Percentiles rank a stretch among this genome's conserved stretches.
Conservation (phyloP, 2,329 filamentous ascomycete genomes). For the Fusarium compactum region DNA sequence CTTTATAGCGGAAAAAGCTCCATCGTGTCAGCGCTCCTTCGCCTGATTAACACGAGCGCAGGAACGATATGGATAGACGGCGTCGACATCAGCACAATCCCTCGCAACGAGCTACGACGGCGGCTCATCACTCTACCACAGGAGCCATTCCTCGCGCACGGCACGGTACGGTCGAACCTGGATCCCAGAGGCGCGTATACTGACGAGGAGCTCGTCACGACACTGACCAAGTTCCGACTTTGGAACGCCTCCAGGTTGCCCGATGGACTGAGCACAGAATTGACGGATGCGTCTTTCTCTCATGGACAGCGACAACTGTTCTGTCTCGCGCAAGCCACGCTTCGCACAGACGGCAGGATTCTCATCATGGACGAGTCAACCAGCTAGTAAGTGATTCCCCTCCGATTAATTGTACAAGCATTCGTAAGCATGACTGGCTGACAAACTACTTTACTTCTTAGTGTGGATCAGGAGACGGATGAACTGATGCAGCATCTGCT, state of each 20-base stretch:
- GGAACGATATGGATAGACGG: conserved; percentile 3
- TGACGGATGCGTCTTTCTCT: conserved; percentile 53
- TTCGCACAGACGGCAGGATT: conserved; percentile 52
- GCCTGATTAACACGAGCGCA: not conserved
- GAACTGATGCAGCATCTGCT: conserved; percentile 28
- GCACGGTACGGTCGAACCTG: conserved; percentile 4
- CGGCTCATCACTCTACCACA: conserved; percentile 9
- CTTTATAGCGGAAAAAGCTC: conserved; percentile 9
- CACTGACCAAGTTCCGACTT: conserved; percentile 8
- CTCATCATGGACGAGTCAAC: conserved; percentile 59
- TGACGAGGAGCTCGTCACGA: conserved; percentile 7
- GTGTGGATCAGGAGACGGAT: conserved; percentile 32
- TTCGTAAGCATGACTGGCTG: conserved; percentile 1
- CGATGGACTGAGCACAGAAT: conserved; percentile 59
- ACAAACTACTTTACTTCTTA: conserved; percentile 19
- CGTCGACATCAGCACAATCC: conserved; percentile 1
- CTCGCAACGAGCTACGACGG: conserved; percentile 4
- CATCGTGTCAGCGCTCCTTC: conserved; percentile 2
- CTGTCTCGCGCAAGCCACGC: conserved; percentile 59
- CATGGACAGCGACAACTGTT: conserved; percentile 64
- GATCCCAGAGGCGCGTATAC: conserved; percentile 4
- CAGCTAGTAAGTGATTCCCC: conserved; percentile 47
- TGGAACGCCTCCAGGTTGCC: conserved; percentile 29
- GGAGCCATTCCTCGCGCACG: conserved; percentile 1
- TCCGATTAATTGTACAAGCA: conserved; percentile 2